These are phyloP conservation scores for Peronospora destructor DNA, from an alignment of 352 stramenopile genomes.

Conservation along the genomic window DNA sequence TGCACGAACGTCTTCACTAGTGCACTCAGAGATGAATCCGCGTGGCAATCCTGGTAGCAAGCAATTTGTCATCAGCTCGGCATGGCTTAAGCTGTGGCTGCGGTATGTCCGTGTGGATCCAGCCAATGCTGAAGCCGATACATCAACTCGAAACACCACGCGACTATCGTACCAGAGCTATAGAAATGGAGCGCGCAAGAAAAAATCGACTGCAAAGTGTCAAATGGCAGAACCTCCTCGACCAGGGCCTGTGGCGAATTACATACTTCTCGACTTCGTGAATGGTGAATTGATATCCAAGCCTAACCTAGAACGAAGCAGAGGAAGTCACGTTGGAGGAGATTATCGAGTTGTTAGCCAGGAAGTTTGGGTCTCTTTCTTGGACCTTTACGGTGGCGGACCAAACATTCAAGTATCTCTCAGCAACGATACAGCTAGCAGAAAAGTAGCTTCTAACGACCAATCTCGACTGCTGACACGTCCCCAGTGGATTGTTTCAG, in stretches of 20 bases:
- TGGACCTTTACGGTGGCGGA: slow-evolving; percentile 51
- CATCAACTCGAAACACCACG: background rate
- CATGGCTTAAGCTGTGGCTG: slow-evolving; percentile 63
- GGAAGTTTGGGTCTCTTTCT: slow-evolving; percentile 60
- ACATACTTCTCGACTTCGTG: slow-evolving; percentile 57
- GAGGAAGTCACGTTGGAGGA: slow-evolving; percentile 28
- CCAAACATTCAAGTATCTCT: slow-evolving; percentile 45
- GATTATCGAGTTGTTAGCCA: slow-evolving; percentile 63
- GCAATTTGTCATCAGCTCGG: slow-evolving; percentile 51
- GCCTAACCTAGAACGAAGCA: slow-evolving; percentile 34
- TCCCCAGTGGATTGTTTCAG: slow-evolving; percentile 43
- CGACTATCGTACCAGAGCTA: slow-evolving; percentile 7
- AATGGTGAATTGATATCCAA: slow-evolving; percentile 52
- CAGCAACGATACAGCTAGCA: slow-evolving; percentile 5
- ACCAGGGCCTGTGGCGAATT: slow-evolving; percentile 58
- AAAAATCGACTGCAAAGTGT: slow-evolving; percentile 9
- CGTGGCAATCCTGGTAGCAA: slow-evolving; percentile 7
- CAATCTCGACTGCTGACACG: slow-evolving; percentile 2
- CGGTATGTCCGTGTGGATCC: slow-evolving; percentile 54
- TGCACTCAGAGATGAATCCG: slow-evolving; percentile 5
- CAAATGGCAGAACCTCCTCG: slow-evolving; percentile 17
- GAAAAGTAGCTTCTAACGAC: background rate
- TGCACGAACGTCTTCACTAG: slow-evolving; percentile 33
- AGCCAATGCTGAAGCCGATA: slow-evolving; percentile 8
- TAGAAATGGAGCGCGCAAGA: background rate